These are phyloP conservation scores for Geranomyces michiganensis DNA, from an alignment of 192 early-diverging fungal genomes.

Conservation along the genomic window DNA sequence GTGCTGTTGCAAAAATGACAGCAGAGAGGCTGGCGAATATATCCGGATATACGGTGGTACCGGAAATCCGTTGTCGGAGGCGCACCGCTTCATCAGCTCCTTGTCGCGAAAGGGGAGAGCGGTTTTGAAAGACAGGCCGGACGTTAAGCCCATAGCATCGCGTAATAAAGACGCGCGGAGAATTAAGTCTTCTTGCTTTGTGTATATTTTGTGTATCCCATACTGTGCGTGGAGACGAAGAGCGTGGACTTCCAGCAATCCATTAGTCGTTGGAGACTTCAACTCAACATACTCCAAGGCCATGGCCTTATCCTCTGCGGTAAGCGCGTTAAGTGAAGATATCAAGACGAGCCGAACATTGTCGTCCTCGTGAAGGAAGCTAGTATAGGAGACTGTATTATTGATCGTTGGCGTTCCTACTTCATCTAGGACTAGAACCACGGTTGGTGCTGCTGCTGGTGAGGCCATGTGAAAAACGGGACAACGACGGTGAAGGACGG, in stretches of 20 bases:
- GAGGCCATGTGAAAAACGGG: not conserved
- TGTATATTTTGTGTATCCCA: constrained; percentile 46
- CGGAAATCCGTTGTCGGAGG: constrained; percentile 26
- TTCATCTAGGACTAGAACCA: constrained; percentile 38
- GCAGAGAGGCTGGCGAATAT: constrained; percentile 32
- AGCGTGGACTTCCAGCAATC: constrained; percentile 37
- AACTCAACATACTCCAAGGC: constrained; percentile 31
- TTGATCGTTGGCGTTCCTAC: constrained; percentile 35
- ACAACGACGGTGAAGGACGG: too few relatives aligned
- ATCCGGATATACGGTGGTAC: constrained; percentile 40
- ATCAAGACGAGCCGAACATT: constrained; percentile 34
- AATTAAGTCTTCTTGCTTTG: constrained; percentile 50
- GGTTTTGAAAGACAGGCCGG: constrained; percentile 13
- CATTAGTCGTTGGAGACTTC: constrained; percentile 29
- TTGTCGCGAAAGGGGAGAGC: constrained; percentile 45
- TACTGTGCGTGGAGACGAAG: constrained; percentile 36
- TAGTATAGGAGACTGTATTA: constrained; percentile 26
- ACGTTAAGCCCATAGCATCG: constrained; percentile 22
- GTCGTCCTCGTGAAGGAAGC: constrained; percentile 18
- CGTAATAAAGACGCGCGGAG: constrained; percentile 43
- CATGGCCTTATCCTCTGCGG: constrained; percentile 17
- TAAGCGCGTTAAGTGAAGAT: constrained; percentile 24
- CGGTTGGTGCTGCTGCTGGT: not conserved
- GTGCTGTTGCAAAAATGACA: constrained; percentile 30
- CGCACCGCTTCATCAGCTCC: constrained; percentile 39